A percentile compares a stretch with the other conserved stretches of the same genome.
Conservation (phyloP, 768 basidiomycete genomes). For the Lentinula aciculospora region DNA sequence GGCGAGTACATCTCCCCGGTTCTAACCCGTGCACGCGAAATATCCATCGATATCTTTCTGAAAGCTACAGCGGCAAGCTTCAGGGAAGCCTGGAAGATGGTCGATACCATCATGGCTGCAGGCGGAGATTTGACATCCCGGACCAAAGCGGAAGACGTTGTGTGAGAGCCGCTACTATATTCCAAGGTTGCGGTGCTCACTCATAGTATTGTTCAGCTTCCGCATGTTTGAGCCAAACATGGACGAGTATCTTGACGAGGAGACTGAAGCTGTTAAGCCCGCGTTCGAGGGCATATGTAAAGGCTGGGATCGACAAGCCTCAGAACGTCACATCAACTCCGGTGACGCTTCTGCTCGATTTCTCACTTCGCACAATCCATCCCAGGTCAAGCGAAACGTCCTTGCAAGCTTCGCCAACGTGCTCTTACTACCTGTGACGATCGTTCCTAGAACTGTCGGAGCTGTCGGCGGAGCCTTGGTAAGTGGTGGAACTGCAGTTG, state of each 20-base stretch:
- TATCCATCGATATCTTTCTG: conserved; percentile 68
- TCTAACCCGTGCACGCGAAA: conserved; percentile 69
- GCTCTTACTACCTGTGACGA: conserved; percentile 89
- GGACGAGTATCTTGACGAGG: conserved; percentile 97
- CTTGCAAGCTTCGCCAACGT: conserved; percentile 88
- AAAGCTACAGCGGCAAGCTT: conserved; percentile 89
- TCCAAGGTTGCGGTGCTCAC: not conserved
- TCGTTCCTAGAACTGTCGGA: conserved; percentile 75
- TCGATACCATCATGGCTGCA: conserved; percentile 66
- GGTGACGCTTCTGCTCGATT: conserved; percentile 48
- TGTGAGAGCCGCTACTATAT: conserved; percentile 46
- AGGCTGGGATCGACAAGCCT: conserved; percentile 64
- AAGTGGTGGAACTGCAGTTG: conserved; percentile 69
- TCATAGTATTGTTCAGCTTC: conserved; percentile 46
- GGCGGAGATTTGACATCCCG: conserved; percentile 34
- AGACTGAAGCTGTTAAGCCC: conserved; percentile 76
- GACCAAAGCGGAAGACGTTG: conserved; percentile 71
- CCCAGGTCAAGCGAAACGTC: conserved; percentile 87
- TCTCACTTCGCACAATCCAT: conserved; percentile 81
- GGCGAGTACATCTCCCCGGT: conserved; percentile 82
- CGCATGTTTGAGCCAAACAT: conserved; percentile 95
- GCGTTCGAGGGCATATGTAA: conserved; percentile 71
- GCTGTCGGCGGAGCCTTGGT: conserved; percentile 42
- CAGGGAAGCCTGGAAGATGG: conserved; percentile 81
- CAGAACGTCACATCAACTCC: conserved; percentile 10